These are phyloP conservation scores for Cryptococcus hybrid DNA, from an alignment of 1,284 basidiomycete genomes.

Conservation along the genomic window DNA sequence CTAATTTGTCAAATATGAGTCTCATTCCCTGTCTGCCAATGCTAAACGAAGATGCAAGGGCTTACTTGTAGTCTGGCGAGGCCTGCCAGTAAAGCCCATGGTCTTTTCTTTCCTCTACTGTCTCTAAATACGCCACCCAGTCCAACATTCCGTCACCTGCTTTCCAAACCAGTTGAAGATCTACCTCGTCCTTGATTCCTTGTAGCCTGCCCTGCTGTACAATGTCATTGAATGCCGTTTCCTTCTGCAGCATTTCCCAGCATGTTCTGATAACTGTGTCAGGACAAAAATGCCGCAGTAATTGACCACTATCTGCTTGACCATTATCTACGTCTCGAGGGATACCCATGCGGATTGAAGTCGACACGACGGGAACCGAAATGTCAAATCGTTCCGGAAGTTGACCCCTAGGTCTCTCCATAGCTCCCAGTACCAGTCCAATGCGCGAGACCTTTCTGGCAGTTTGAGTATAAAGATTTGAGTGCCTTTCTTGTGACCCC, in stretches of 20 bases:
- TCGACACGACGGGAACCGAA: constrained; percentile 31
- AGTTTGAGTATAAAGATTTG: constrained; percentile 45
- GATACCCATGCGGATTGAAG: constrained; percentile 31
- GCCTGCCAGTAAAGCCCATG: constrained; percentile 45
- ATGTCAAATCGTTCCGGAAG: constrained; percentile 41
- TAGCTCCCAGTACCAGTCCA: constrained; percentile 50
- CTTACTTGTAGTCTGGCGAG: constrained; percentile 32
- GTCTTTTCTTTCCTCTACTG: constrained; percentile 30
- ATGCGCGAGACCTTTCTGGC: constrained; percentile 36
- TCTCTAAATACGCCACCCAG: constrained; percentile 41
- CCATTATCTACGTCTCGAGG: constrained; percentile 28
- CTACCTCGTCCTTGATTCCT: constrained; percentile 10
- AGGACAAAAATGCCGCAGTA: constrained; percentile 20
- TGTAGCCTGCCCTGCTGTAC: constrained; percentile 18
- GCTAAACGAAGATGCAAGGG: not conserved
- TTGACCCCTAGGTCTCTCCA: constrained; percentile 40
- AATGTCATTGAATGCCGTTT: constrained; percentile 26
- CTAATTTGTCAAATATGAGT: not conserved
- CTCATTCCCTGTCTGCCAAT: not conserved
- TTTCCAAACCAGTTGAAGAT: constrained; percentile 44
- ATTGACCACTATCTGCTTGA: constrained; percentile 17
- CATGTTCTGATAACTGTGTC: constrained; percentile 23
- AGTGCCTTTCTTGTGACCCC: constrained; percentile 20
- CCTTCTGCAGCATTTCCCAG: constrained; percentile 31
- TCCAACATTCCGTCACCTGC: constrained; percentile 35